Base-by-base conservation (phyloP, 2,329 filamentous ascomycete genomes). In the Cladosporium sp. region DNA sequence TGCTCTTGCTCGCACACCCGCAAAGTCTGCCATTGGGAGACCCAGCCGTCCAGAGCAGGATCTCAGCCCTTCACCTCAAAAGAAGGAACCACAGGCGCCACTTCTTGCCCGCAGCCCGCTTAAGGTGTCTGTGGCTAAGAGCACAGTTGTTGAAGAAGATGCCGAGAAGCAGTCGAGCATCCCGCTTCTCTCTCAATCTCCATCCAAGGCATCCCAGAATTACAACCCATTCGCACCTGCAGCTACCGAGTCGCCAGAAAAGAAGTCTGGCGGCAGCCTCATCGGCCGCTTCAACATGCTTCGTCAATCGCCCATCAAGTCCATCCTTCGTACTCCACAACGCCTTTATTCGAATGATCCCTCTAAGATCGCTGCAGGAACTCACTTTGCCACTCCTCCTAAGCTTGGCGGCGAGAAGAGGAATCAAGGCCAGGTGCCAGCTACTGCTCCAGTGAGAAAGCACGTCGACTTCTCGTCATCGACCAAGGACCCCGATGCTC, bases 381-480 rank as follows among this genome's bases (percentile, higher is more conserved):
- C 86, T 7, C 86, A 88, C 70, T 72, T 83, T 66, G 73, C 78
- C 5, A 82, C 81, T 18, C 81, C 82, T 8, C 73, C 73, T 5
- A 73, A 74, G 46, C 56, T 67, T 28, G 66, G 63, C 44, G 65
- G 56, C 8, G 31, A 69, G 46, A 52, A 69, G 69, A 66, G 69
- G 78, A 26, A 52, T 11, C 33, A 49, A 16, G 31, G 44, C 65
- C 75, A 81, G 3, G 75, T 76, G 29, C 79, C 87, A 64, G 88
- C 87, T 5, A 92, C 90, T 1, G 90, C 90, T 8, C 88, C 88
- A 35, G 85, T 88, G 28, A 91, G 88, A 77, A 96, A 96, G 80
- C 89, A 86, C 65, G 91, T 96, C 40, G 88, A 91, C 60, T 97
- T 96, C 73, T 92, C 90, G 0, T 89, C 89, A 1, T 77, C 40